phyloP scores from a whole-genome alignment of 2,329 filamentous ascomycete genomes.

The Cyphellophora europaea region DNA sequence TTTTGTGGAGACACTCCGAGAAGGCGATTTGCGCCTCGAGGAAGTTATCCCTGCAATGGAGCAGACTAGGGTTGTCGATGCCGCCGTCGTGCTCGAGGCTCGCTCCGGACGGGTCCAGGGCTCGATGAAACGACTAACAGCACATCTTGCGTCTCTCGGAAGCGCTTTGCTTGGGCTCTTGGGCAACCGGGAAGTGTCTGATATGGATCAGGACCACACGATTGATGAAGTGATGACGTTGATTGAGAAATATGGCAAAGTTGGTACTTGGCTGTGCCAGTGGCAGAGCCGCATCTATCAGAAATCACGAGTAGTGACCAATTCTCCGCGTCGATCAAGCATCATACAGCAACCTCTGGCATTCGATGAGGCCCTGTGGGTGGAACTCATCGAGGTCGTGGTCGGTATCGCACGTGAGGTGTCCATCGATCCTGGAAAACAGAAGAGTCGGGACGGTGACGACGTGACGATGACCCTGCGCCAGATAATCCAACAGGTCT shows the following conservation, averaged over 20 bases:
- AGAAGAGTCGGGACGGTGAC: slow-evolving; percentile 14
- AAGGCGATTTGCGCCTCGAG: slow-evolving; percentile 69
- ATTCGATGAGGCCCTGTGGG: slow-evolving; percentile 55
- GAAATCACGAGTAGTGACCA: slow-evolving; percentile 26
- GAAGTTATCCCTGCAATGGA: slow-evolving; percentile 81
- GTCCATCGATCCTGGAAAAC: too few relatives aligned
- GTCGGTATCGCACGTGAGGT: slow-evolving; percentile 56
- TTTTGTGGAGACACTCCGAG: slow-evolving; percentile 68
- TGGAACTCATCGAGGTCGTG: slow-evolving; percentile 54
- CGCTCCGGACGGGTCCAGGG: slow-evolving; percentile 73
- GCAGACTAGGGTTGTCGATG: slow-evolving; percentile 80
- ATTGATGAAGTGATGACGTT: slow-evolving; percentile 66
- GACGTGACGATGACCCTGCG: slow-evolving; percentile 32
- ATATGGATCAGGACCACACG: slow-evolving; percentile 52
- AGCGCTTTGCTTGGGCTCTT: slow-evolving; percentile 47
- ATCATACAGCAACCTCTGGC: slow-evolving; percentile 38
- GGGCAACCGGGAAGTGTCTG: slow-evolving; percentile 60
- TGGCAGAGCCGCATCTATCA: slow-evolving; percentile 52
- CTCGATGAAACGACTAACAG: slow-evolving; percentile 77
- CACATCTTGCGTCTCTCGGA: slow-evolving; percentile 70
- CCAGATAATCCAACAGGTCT: slow-evolving; percentile 76
- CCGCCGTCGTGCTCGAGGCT: slow-evolving; percentile 82
- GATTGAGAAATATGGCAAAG: slow-evolving; percentile 79
- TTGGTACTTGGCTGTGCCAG: slow-evolving; percentile 94
- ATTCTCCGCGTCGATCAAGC: slow-evolving; percentile 12